A percentile compares a stretch with the other conserved stretches of the same genome.
These are phyloP conservation scores for Paulownia fortunei DNA, from an alignment of 257 asterid species.

Conservation along the genomic window DNA sequence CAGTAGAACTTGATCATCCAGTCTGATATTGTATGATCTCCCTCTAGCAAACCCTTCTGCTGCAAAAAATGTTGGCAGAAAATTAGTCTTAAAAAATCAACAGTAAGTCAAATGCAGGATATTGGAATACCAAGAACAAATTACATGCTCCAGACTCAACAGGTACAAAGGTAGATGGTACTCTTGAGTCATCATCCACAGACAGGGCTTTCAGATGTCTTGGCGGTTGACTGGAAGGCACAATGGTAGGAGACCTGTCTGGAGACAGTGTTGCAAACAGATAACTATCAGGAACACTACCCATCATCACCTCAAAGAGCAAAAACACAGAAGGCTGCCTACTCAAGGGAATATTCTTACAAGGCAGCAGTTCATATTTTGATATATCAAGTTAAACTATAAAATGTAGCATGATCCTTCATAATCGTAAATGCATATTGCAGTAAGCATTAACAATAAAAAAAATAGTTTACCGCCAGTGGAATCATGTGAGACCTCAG, in stretches of 20 bases:
- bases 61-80: too few relatives aligned
- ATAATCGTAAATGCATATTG: background rate
- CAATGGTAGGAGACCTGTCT: conserved; percentile 51
- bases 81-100: conserved; percentile 51
- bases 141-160: conserved; percentile 90
- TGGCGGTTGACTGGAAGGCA: conserved; percentile 60
- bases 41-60: conserved; percentile 99
- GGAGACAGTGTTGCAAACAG: conserved; percentile 44
- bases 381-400: conserved; percentile 7
- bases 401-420: conserved; percentile 14
- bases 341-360: background rate
- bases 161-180: conserved; percentile 65
- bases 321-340: conserved; percentile 2
- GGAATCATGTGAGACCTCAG: conserved; percentile 71
- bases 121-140: conserved; percentile 38
- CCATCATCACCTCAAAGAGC: conserved; percentile 19
- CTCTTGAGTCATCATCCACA: conserved; percentile 63
- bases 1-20: conserved; percentile 87
- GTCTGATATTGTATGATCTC: conserved; percentile 92
- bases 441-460: conserved; percentile 2
- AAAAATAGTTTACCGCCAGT: conserved; percentile 55
- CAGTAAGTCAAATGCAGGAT: background rate
- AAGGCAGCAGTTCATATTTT: conserved; percentile 15
- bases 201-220: conserved; percentile 61
- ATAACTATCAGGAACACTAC: conserved; percentile 28